Evolutionary conservation across 2,329 filamentous ascomycete species (phyloP).

Genomic region (Remersonia thermophila): DNA sequence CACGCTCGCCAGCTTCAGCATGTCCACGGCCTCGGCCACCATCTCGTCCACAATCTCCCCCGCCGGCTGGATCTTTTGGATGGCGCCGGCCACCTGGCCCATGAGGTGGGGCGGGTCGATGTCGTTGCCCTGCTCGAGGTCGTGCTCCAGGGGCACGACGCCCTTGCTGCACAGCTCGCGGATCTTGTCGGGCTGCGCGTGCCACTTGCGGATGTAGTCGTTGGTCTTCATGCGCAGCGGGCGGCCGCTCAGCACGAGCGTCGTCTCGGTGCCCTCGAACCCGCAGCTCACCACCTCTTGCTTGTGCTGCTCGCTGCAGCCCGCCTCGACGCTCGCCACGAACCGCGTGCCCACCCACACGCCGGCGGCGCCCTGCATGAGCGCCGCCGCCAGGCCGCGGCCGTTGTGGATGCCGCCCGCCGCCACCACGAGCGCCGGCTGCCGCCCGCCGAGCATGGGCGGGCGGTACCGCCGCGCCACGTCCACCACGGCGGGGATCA

Average conservation of each 20-base stretch:
- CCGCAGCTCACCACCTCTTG: conserved; percentile 66
- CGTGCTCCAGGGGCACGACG: conserved; percentile 68
- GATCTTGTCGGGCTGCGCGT: conserved; percentile 61
- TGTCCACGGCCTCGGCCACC: conserved; percentile 61
- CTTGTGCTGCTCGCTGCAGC: conserved; percentile 73
- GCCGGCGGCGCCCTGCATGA: conserved; percentile 79
- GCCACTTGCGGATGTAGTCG: conserved; percentile 74
- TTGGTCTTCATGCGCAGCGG: conserved; percentile 73
- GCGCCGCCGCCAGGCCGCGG: conserved; percentile 60
- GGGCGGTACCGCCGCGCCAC: conserved; percentile 63
- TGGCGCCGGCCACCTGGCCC: conserved; percentile 80
- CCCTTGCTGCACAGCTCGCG: conserved; percentile 63
- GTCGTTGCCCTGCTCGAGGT: conserved; percentile 71
- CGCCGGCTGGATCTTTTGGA: conserved; percentile 68
- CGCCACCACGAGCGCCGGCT: conserved; percentile 68
- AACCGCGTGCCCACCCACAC: conserved; percentile 95
- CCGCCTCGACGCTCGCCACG: conserved; percentile 71
- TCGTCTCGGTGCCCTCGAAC: conserved; percentile 70
- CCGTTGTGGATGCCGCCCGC: conserved; percentile 83
- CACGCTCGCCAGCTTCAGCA: conserved; percentile 47
- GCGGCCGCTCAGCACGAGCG: conserved; percentile 69
- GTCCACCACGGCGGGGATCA: conserved; percentile 80
- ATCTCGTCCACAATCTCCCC: conserved; percentile 80
- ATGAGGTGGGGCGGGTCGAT: conserved; percentile 81
- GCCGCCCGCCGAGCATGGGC: conserved; percentile 53